Percentiles rank a stretch among this genome's conserved stretches.
phyloP scores from a whole-genome alignment of 257 asterid species.

The Thymus quinquecostatus region DNA sequence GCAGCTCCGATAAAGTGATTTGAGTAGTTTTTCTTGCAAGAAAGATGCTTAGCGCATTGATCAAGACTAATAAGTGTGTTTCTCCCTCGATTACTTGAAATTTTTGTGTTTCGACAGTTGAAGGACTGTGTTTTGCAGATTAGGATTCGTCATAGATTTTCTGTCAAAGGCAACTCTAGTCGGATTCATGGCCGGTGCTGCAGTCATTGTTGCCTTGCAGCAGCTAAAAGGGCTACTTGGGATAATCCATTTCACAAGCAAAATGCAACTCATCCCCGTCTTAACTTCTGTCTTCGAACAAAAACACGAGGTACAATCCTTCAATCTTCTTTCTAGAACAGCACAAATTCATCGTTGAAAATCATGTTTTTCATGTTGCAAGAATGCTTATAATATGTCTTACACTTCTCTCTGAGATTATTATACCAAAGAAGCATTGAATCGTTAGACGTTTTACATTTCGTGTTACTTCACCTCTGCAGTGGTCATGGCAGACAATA shows the following conservation, averaged over 20 bases:
- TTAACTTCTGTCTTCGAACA: slow-evolving; percentile 60
- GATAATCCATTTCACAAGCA: slow-evolving; percentile 71
- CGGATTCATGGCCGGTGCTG: slow-evolving; percentile 98
- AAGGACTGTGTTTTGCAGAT: slow-evolving; percentile 50
- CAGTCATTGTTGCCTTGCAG: slow-evolving; percentile 87
- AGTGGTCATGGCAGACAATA: slow-evolving; percentile 88
- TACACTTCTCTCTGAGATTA: too few relatives aligned
- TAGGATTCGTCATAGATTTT: slow-evolving; percentile 87
- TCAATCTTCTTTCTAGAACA: neutral
- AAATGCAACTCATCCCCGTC: slow-evolving; percentile 91
- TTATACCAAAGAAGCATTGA: too few relatives aligned
- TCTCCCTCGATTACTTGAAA: neutral
- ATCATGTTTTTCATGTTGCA: neutral
- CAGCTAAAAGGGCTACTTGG: slow-evolving; percentile 91
- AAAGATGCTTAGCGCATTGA: too few relatives aligned
- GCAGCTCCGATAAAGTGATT: neutral
- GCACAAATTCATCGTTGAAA: neutral
- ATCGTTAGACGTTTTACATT: too few relatives aligned
- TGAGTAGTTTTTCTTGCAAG: neutral
- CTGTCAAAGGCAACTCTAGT: too few relatives aligned
- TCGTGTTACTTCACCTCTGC: slow-evolving; percentile 33
- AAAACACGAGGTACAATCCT: slow-evolving; percentile 58
- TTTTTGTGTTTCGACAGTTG: neutral
- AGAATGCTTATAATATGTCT: too few relatives aligned
- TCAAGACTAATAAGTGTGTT: neutral